A percentile compares a stretch with the other conserved stretches of the same genome.
Conservation (phyloP, 495 filamentous ascomycete genomes). For the Aspergillus nanangensis region DNA sequence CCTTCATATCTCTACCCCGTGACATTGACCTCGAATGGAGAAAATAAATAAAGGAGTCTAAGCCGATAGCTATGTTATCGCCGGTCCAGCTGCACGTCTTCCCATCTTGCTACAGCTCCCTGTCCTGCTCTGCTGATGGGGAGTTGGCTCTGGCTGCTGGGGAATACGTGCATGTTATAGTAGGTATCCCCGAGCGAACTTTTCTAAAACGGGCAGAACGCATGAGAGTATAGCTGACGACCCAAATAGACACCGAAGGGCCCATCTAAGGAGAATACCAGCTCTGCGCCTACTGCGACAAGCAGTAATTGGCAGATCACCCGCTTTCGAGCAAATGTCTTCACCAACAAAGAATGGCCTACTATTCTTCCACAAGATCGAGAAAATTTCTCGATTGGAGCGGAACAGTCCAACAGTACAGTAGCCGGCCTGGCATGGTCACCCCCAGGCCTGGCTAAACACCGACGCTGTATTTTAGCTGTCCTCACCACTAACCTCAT, state of each 20-base stretch:
- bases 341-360: constrained; percentile 51
- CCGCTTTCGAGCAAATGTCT: constrained; percentile 46
- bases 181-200: constrained; percentile 14
- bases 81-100: constrained; percentile 30
- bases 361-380: constrained; percentile 39
- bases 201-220: too few relatives aligned
- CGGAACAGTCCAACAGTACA: constrained; percentile 55
- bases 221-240: not conserved
- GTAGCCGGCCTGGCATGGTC: constrained; percentile 57
- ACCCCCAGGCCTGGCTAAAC: constrained; percentile 52
- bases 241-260: too few relatives aligned
- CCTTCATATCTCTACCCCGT: not conserved
- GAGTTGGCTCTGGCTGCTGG: constrained; percentile 56
- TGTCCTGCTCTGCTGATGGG: constrained; percentile 60
- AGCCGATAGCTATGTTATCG: constrained; percentile 30
- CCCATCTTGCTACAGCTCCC: constrained; percentile 45
- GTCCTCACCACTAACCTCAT: constrained; percentile 56
- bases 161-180: constrained; percentile 54
- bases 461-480: constrained; percentile 53
- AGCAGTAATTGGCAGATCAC: constrained; percentile 31
- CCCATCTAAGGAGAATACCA: constrained; percentile 8
- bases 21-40: not conserved
- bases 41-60: too few relatives aligned
- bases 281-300: constrained; percentile 1
- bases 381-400: constrained; percentile 54